Evolutionary conservation across 768 basidiomycete species (phyloP), one percentile per base, ranked within the genome.

Genomic region (Punctularia strigosozonata): DNA sequence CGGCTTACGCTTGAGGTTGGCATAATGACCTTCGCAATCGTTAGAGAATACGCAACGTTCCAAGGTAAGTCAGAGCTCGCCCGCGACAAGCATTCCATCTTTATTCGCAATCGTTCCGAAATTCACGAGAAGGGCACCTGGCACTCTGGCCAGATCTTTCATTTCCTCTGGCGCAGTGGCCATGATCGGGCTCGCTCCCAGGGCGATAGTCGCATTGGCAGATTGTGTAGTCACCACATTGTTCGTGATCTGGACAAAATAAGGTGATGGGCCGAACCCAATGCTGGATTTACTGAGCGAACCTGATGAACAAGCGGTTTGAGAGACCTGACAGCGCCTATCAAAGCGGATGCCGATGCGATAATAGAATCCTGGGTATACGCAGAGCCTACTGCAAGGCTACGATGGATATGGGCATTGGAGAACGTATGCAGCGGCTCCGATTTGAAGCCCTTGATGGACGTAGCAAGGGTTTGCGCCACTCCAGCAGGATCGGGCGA

Each of bases 111-210:
- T 58, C 3, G 88, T 89, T 25, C 92, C 92, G 42, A 92, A 84
- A 56, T 97, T 95, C 43, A 95, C 65, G 4, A 97, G 66, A 14
- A 92, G 64, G 1, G 77, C 77, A 13, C 76, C 75, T 32, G 71
- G 33, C 33, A 79, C 69, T 24, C 63, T 62, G 39, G 75, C 65
- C 15, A 97, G 66, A 43, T 92, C 85, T 20, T 73, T 69, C 69
- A 90, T 89, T 54, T 97, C 92, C 42, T 71, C 65, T 1, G 80
- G 69, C 18, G 80, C 76, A 15, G 84, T 80, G 3, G 91, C 85
- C 92, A 97, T 97, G 53, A 97, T 91, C 0, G 92, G 92, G 43
- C 86, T 90, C 12, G 78, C 89, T 14, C 85, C 83, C 4, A 95
- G 51, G 0, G 89, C 87, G 5, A 97, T 68, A 2, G 90, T 94